phyloP scores from a whole-genome alignment of 2,329 filamentous ascomycete species.

The Periconia sp. region DNA sequence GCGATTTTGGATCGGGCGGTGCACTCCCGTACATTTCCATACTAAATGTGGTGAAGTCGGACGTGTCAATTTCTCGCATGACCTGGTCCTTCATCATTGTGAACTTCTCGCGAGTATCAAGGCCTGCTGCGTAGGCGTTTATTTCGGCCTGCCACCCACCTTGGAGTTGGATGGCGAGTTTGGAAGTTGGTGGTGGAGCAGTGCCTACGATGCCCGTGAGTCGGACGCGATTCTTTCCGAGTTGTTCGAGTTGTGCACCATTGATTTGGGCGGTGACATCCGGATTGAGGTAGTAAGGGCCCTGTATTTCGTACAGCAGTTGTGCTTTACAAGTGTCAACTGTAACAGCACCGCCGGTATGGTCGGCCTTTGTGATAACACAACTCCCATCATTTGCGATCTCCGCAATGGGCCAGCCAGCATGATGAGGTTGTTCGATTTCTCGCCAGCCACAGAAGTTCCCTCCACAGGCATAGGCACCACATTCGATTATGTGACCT shows the following conservation, averaged over 20 bases:
- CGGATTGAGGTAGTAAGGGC: constrained; percentile 19
- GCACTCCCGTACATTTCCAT: constrained; percentile 27
- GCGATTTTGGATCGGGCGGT: constrained; percentile 28
- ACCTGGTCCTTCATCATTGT: constrained; percentile 21
- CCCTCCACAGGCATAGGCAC: constrained; percentile 36
- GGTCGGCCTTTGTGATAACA: constrained; percentile 34
- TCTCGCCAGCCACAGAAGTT: constrained; percentile 48
- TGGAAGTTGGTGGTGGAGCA: constrained; percentile 57
- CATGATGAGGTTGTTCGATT: constrained; percentile 27
- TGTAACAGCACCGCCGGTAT: constrained; percentile 40
- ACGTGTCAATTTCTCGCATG: constrained; percentile 9
- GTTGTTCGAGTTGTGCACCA: constrained; percentile 9
- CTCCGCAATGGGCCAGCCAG: constrained; percentile 25
- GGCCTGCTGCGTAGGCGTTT: constrained; percentile 19
- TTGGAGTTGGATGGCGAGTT: constrained; percentile 34
- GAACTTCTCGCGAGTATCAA: constrained; percentile 23
- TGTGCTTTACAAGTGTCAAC: constrained; percentile 59
- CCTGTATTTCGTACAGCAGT: constrained; percentile 50
- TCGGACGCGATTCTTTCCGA: constrained; percentile 19
- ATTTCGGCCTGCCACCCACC: constrained; percentile 35
- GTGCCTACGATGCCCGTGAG: constrained; percentile 49
- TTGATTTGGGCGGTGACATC: constrained; percentile 21
- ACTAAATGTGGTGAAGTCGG: constrained; percentile 20
- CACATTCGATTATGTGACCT: constrained; percentile 50
- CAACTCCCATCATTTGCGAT: constrained; percentile 13